Base-by-base conservation (phyloP, 371 early-diverging fungal species). In the Mycotypha africana region DNA sequence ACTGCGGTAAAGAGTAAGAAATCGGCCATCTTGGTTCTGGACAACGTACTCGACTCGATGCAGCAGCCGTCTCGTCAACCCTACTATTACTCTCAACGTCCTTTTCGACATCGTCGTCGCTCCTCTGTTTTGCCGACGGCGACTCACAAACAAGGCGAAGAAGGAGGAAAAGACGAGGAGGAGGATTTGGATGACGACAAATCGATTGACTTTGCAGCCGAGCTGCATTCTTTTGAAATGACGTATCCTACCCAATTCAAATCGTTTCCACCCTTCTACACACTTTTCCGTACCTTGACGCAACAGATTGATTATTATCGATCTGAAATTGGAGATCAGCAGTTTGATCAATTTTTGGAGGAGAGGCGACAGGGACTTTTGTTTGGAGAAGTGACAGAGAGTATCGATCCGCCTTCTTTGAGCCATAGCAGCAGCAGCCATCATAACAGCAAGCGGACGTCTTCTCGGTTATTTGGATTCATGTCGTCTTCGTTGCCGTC, bases 281-380 rank as follows among this genome's bases (percentile, higher is more conserved):
- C 82, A 0, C 51, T 81, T 36, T 63, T 84, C 24, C 76, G 69
- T 30, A 81, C 80, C 2, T 40, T 84, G 22, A 81, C 82, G 1
- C 76, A 84, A 38, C 82, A 84, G 47, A 70, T 84, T 19, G 81
- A 76, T 38, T 81, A 70, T 37, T 84, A 84, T 55, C 76, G 84
- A 4, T 78, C 81, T 3, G 80, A 79, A 22, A 63, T 81, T 9
- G n/a, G n/a, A n/a, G n/a, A n/a, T n/a, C 70, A 72, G 20, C 55
- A 47, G 0, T 84, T 84, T 62, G 79, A 80, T 39, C 48, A 58
- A 17, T 57, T 70, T 23, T 54, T 84, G 24, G 65, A 79, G 21
- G 78, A 84, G 31, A 68, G 82, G 15, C 64, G 84, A 30, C 53
- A 70, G 19, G 62, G 61, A 1, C 56, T 84, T 25, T 54, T 83